A percentile compares a stretch with the other conserved stretches of the same genome.
Conservation (phyloP, 2,329 filamentous ascomycete genomes). For the Phyllosticta capitalensis region DNA sequence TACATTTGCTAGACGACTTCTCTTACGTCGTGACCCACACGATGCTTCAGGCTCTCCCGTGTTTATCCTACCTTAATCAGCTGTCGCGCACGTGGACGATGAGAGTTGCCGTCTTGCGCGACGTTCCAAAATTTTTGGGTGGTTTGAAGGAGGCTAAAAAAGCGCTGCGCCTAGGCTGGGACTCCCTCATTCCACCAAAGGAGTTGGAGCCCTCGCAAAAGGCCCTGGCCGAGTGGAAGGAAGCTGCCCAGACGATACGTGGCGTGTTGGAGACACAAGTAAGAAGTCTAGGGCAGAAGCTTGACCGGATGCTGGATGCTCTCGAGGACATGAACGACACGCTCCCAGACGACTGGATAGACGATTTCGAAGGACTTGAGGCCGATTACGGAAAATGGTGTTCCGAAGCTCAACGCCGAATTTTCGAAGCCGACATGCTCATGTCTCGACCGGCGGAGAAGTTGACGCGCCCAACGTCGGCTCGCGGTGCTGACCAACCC, state of each 20-base stretch:
- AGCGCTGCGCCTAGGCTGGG: slow-evolving; percentile 58
- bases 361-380: slow-evolving; percentile 74
- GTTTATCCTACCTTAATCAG: slow-evolving; percentile 61
- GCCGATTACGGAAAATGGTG: slow-evolving; percentile 71
- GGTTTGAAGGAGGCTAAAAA: slow-evolving; percentile 55
- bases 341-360: slow-evolving; percentile 78
- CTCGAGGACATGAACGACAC: slow-evolving; percentile 78
- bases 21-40: slow-evolving; percentile 86
- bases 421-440: slow-evolving; percentile 53
- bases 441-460: slow-evolving; percentile 7
- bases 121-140: slow-evolving; percentile 58
- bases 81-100: slow-evolving; percentile 71
- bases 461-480: slow-evolving; percentile 9
- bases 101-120: slow-evolving; percentile 63
- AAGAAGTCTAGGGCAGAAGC: slow-evolving; percentile 55
- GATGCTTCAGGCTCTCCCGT: slow-evolving; percentile 78
- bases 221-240: slow-evolving; percentile 25
- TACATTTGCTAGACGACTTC: slow-evolving; percentile 74
- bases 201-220: slow-evolving; percentile 21
- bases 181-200: slow-evolving; percentile 41
- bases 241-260: slow-evolving; percentile 45
- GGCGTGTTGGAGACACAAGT: slow-evolving; percentile 59
- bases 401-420: slow-evolving; percentile 62
- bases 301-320: slow-evolving; percentile 80
- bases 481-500: slow-evolving; percentile 9